phyloP scores from a whole-genome alignment of 2,329 filamentous ascomycete genomes.

The Pseudocercospora macadamiae region DNA sequence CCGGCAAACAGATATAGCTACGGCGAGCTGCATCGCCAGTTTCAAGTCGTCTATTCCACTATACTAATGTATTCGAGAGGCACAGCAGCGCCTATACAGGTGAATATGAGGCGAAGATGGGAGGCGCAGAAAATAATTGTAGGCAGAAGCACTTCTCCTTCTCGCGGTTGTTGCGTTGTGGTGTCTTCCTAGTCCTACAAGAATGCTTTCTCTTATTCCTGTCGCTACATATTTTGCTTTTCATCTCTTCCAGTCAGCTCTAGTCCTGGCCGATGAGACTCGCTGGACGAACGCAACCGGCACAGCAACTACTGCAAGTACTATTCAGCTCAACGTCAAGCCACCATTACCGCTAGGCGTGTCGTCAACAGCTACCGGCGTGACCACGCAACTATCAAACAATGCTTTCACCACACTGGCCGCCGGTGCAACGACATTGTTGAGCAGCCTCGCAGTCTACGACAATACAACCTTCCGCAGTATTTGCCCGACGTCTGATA shows the following conservation, averaged over 20 bases:
- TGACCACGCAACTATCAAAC: not conserved
- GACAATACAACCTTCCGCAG: not conserved
- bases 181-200: not conserved
- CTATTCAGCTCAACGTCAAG: not conserved
- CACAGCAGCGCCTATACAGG: slow-evolving; percentile 14
- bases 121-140: not conserved
- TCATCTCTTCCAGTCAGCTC: too few relatives aligned
- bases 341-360: not conserved
- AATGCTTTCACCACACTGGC: not conserved
- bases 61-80: slow-evolving; percentile 7
- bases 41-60: not conserved
- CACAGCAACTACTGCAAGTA: not conserved
- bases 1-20: not conserved
- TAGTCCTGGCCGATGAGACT: too few relatives aligned
- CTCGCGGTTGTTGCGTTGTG: not conserved
- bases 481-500: not conserved
- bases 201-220: not conserved
- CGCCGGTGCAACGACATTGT: not conserved
- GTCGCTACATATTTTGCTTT: not conserved
- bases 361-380: not conserved
- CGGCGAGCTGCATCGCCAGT: not conserved
- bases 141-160: not conserved
- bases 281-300: not conserved
- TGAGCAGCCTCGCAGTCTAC: not conserved
- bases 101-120: not conserved